These are phyloP conservation scores for Annulohypoxylon nitens DNA, from an alignment of 495 filamentous ascomycete species.

Conservation along the genomic window DNA sequence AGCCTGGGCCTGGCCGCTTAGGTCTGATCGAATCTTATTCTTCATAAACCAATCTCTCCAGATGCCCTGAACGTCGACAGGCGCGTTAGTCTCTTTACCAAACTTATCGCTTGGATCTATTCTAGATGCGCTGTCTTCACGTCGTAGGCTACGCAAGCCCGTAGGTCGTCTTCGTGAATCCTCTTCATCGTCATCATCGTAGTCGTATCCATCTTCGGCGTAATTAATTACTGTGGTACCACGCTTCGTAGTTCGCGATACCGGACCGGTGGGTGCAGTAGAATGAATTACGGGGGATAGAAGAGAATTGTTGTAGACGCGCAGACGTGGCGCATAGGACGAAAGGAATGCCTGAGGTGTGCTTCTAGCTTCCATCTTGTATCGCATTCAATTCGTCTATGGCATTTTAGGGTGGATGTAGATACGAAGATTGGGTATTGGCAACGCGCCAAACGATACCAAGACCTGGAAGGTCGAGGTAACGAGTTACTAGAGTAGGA, in stretches of 20 bases:
- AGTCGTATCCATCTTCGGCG: slow-evolving; percentile 93
- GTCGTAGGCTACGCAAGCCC: slow-evolving; percentile 82
- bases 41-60: slow-evolving; percentile 97
- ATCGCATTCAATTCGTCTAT: slow-evolving; percentile 25
- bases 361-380: slow-evolving; percentile 59
- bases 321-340: slow-evolving; percentile 90
- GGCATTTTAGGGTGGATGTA: slow-evolving; percentile 40
- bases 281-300: slow-evolving; percentile 87
- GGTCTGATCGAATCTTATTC: slow-evolving; percentile 71
- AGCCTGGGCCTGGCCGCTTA: slow-evolving; percentile 85
- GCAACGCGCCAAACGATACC: slow-evolving; percentile 26
- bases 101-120: slow-evolving; percentile 76
- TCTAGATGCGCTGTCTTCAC: slow-evolving; percentile 75
- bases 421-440: slow-evolving; percentile 11
- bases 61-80: slow-evolving; percentile 88
- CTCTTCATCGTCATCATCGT: slow-evolving; percentile 93
- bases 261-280: slow-evolving; percentile 70
- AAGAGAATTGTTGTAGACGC: slow-evolving; percentile 92
- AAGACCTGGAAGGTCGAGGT: neutral
- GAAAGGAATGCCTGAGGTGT: slow-evolving; percentile 87
- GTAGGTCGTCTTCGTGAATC: slow-evolving; percentile 82
- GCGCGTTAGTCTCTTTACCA: slow-evolving; percentile 83
- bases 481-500: neutral
- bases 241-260: slow-evolving; percentile 91
- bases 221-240: slow-evolving; percentile 98